Conservation (phyloP, 2,329 filamentous ascomycete species). For the Alternaria sp. region DNA sequence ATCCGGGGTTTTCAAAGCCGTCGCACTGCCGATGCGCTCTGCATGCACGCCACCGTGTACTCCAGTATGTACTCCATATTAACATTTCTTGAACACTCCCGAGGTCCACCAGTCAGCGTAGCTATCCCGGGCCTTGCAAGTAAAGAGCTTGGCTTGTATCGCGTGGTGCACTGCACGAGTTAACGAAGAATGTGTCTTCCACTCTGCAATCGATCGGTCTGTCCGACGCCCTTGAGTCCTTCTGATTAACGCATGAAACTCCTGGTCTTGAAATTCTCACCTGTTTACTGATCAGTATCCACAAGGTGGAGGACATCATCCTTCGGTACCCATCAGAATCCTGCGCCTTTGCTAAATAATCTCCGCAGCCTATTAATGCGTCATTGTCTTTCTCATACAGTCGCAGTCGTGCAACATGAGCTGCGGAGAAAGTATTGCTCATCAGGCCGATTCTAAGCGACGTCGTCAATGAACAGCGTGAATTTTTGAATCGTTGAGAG, state of each 20-base stretch:
- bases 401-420: neutral
- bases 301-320: neutral
- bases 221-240: neutral
- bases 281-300: slow-evolving; percentile 1
- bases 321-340: neutral
- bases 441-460: neutral
- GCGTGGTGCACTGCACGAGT: neutral
- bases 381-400: neutral
- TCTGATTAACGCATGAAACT: neutral
- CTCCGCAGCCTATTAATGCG: neutral
- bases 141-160: neutral
- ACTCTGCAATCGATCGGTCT: neutral
- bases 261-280: neutral
- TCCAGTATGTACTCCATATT: slow-evolving; percentile 2
- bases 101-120: slow-evolving; percentile 1
- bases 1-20: neutral
- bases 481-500: neutral
- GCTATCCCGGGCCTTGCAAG: neutral
- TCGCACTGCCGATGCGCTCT: neutral
- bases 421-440: neutral
- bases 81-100: neutral
- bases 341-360: neutral
- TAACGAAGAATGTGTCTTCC: neutral
- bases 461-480: neutral
- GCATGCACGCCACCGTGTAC: slow-evolving; percentile 1